These are phyloP conservation scores for Pseudogymnoascus sp. DNA, from an alignment of 2,329 filamentous ascomycete genomes.

Conservation along the genomic window DNA sequence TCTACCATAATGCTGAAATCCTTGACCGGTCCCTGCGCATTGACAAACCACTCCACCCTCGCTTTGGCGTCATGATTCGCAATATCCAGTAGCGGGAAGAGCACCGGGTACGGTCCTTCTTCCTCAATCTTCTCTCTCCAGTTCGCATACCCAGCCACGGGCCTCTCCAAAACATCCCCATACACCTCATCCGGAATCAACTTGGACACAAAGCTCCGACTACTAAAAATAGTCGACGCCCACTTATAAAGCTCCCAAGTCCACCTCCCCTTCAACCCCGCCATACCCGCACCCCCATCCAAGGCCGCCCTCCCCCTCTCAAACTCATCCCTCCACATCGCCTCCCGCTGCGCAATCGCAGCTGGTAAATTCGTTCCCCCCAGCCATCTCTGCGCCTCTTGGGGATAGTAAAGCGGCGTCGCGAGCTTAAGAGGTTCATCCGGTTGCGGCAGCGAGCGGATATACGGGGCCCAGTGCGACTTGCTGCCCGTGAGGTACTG, in stretches of 20 bases:
- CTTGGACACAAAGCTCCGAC: conserved; percentile 56
- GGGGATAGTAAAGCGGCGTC: conserved; percentile 57
- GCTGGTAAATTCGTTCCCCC: conserved; percentile 26
- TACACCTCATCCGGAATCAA: conserved; percentile 37
- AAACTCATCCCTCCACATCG: conserved; percentile 25
- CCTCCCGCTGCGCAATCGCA: conserved; percentile 19
- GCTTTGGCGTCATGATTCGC: conserved; percentile 59
- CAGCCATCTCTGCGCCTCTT: conserved; percentile 51
- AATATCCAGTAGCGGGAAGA: conserved; percentile 63
- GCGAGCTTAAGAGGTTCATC: conserved; percentile 42
- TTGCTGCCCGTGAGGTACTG: conserved; percentile 52
- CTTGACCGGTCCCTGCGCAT: conserved; percentile 36
- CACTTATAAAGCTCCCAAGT: conserved; percentile 49
- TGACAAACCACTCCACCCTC: conserved; percentile 44
- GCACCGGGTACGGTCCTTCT: conserved; percentile 38
- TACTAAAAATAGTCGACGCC: conserved; percentile 59
- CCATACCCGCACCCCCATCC: neutral
- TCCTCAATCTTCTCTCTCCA: neutral
- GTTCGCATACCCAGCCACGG: neutral
- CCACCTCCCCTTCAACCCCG: conserved; percentile 15
- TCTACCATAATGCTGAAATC: conserved; percentile 38
- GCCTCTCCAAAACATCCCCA: neutral
- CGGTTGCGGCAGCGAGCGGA: conserved; percentile 57
- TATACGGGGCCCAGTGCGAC: conserved; percentile 64
- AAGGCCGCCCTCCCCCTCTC: conserved; percentile 19